Conservation (phyloP, 2,329 filamentous ascomycete species). For the Colletotrichum tropicale region DNA sequence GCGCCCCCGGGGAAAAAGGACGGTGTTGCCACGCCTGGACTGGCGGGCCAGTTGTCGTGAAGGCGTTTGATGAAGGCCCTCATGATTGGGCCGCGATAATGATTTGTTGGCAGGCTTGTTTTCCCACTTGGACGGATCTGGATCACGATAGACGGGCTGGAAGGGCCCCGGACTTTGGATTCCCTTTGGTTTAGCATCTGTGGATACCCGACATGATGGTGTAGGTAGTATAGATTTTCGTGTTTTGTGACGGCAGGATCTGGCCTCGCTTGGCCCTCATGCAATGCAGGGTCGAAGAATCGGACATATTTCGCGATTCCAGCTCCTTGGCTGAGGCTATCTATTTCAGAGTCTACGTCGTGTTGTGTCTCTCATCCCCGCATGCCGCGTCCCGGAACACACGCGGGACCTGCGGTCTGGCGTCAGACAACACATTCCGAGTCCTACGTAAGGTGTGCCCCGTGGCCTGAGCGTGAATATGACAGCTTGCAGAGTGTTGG, state of each 20-base stretch:
- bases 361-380: neutral
- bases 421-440: neutral
- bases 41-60: neutral
- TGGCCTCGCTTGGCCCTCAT: neutral
- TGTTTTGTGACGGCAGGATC: neutral
- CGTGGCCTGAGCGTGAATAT: neutral
- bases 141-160: slow-evolving; percentile 2
- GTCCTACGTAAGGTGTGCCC: neutral
- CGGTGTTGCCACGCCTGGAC: neutral
- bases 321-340: neutral
- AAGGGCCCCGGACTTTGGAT: neutral
- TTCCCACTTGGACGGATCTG: neutral
- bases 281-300: neutral
- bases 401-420: neutral
- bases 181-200: slow-evolving; percentile 9
- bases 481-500: neutral
- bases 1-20: neutral
- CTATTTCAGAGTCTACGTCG: neutral
- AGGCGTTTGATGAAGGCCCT: neutral
- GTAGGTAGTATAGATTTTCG: neutral
- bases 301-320: slow-evolving; percentile 16
- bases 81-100: neutral
- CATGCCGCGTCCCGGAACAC: neutral
- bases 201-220: slow-evolving; percentile 12
- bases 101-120: neutral